A percentile compares a stretch with the other conserved stretches of the same genome.
phyloP scores from a whole-genome alignment of 176 grass and related monocot species.

The Poa annua region DNA sequence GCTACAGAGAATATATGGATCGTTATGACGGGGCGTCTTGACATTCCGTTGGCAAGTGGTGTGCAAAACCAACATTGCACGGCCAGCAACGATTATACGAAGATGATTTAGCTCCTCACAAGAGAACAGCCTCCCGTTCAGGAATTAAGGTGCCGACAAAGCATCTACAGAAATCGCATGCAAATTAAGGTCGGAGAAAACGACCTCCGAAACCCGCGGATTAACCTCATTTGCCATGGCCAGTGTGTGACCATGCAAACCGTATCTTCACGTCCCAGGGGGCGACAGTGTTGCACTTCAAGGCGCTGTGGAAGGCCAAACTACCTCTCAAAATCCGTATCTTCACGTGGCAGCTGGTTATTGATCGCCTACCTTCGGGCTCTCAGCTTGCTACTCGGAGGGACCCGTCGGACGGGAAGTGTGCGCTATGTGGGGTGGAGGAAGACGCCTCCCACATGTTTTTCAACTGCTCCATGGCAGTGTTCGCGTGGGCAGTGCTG shows the following conservation, averaged over 20 bases:
- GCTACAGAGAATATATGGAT: slow-evolving; percentile 18
- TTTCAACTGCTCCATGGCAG: too few relatives aligned
- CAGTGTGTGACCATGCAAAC: background rate
- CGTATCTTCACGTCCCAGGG: too few relatives aligned
- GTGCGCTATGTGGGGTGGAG: too few relatives aligned
- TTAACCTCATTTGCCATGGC: background rate
- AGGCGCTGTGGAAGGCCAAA: too few relatives aligned
- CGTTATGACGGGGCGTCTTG: background rate
- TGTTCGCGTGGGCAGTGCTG: too few relatives aligned
- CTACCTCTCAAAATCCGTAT: too few relatives aligned
- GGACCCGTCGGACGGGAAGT: too few relatives aligned
- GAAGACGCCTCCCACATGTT: too few relatives aligned
- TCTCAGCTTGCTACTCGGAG: too few relatives aligned
- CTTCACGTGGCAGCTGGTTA: too few relatives aligned
- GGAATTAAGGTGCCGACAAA: slow-evolving; percentile 18
- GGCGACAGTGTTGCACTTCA: too few relatives aligned
- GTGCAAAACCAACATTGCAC: slow-evolving; percentile 38
- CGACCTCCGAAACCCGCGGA: background rate
- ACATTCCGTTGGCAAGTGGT: slow-evolving; percentile 5
- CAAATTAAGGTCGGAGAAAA: background rate
- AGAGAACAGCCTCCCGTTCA: background rate
- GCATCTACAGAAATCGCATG: slow-evolving; percentile 24
- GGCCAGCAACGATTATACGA: slow-evolving; percentile 35
- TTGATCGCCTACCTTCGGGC: too few relatives aligned
- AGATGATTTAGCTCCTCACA: background rate